These are phyloP conservation scores for Eimeria nieschulzi DNA, from an alignment of 169 alveolate species.

Conservation along the genomic window DNA sequence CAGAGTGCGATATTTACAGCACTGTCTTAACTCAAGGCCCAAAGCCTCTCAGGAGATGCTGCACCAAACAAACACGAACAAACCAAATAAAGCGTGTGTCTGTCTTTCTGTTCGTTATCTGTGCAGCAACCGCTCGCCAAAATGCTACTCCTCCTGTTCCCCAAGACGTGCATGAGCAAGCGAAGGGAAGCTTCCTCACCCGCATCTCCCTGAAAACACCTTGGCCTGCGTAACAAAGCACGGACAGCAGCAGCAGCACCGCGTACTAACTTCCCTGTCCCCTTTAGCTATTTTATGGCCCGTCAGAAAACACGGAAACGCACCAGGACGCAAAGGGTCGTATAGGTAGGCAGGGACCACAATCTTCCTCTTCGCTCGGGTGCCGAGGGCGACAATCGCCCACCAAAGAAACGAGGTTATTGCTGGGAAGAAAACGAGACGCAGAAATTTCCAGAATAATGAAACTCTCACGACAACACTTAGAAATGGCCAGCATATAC, in stretches of 20 bases:
- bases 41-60: slow-evolving; percentile 42
- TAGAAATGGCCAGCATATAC: no score
- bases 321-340: slow-evolving; percentile 74
- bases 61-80: not conserved
- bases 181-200: not conserved
- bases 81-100: not conserved
- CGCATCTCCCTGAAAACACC: slow-evolving; percentile 2
- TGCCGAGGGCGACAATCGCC: slow-evolving; percentile 69
- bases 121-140: no score
- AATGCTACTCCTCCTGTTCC: no score
- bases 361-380: slow-evolving; percentile 27
- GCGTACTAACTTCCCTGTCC: not conserved
- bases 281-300: not conserved
- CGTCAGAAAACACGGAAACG: not conserved
- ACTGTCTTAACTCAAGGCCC: slow-evolving; percentile 12
- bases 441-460: no score
- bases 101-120: no score
- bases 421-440: not conserved
- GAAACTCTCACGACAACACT: no score
- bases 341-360: slow-evolving; percentile 72
- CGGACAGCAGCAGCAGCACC: not conserved
- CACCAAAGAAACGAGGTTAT: slow-evolving; percentile 56
- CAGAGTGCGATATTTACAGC: no score
- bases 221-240: slow-evolving; percentile 3
- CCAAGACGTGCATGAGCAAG: no score